Evolutionary conservation across 164 flowering plant species (phyloP), one percentile per base, ranked within the genome.

Genomic region (Vitis riparia): DNA sequence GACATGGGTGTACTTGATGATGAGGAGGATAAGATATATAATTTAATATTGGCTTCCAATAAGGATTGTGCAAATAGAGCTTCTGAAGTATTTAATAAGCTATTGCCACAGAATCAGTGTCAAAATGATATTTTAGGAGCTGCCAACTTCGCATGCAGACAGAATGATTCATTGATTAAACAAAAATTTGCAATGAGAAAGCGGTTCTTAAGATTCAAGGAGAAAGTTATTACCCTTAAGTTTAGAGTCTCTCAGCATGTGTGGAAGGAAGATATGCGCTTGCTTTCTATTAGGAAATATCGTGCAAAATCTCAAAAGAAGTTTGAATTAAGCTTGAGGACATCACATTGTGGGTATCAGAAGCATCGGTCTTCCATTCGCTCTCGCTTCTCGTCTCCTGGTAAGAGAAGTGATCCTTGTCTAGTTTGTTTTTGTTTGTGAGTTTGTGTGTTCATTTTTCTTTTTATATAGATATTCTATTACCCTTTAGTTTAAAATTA

Each of bases 251-350:
- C 85, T 67, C 91, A 79, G 60, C 87, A 89, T 66, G 60, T 86
- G 37, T 96, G 98, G 97, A 91, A 85, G 77, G 95, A 92, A 67
- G 96, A 91, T 69, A 27, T 84, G 86, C 87, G 84, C 0, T 61
- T 85, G 70, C 88, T 85, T 73, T 87, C 94, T 56, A 13, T 86
- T 6, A 80, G 82, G 81, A 96, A 84, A 71, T 68, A 73, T 50
- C 83, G 89, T 17, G 69, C 85, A 17, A 96, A 86, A 76, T 80
- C 93, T 70, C 94, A 85, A 29, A 93, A 87, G 71, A 88, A 87
- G 72, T 75, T 71, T 57, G 97, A 93, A 16, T 65, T 72, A 37
- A 77, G 81, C 68, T 75, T 77, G 37, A 88, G 88, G 14, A 32
- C 77, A 11, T 32, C 67, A 5, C 73, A 78, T 14, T 57, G 56